Evolutionary conservation across 805 yeast genomes (phyloP).

Genomic region (Yarrowia porcina): DNA sequence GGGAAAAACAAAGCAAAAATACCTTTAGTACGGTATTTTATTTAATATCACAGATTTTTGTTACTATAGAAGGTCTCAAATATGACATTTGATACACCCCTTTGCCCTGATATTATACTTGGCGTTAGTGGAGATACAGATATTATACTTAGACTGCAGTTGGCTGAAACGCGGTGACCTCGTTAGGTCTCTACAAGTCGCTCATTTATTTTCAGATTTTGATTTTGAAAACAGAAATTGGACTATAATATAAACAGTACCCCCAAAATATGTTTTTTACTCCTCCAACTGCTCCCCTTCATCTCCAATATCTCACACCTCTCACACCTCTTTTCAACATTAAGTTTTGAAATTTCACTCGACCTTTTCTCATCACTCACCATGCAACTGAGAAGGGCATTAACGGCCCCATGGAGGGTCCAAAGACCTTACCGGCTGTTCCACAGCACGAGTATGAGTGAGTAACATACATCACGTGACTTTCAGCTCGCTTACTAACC

Average conservation of each 20-base stretch:
- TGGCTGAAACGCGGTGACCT: no score
- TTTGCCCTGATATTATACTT: no score
- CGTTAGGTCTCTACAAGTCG: background rate
- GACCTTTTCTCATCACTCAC: background rate
- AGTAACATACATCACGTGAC: background rate
- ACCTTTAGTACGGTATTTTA: no score
- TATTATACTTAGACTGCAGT: no score
- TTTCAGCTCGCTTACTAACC: background rate
- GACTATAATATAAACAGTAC: no score
- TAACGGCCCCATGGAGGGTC: background rate
- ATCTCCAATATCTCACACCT: background rate
- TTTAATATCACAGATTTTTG: no score
- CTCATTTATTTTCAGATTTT: background rate
- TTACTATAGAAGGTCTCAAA: no score
- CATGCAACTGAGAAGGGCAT: conserved; percentile 14
- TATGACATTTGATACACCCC: no score
- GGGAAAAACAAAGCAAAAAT: no score
- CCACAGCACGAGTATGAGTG: background rate
- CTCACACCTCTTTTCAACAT: background rate
- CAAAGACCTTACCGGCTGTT: background rate
- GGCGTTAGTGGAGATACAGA: no score
- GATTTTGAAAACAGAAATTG: background rate
- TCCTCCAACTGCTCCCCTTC: no score
- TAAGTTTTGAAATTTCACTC: background rate
- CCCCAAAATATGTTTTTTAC: no score